Evolutionary conservation across 2,329 filamentous ascomycete species (phyloP).

Genomic region (Fusarium falciforme): DNA sequence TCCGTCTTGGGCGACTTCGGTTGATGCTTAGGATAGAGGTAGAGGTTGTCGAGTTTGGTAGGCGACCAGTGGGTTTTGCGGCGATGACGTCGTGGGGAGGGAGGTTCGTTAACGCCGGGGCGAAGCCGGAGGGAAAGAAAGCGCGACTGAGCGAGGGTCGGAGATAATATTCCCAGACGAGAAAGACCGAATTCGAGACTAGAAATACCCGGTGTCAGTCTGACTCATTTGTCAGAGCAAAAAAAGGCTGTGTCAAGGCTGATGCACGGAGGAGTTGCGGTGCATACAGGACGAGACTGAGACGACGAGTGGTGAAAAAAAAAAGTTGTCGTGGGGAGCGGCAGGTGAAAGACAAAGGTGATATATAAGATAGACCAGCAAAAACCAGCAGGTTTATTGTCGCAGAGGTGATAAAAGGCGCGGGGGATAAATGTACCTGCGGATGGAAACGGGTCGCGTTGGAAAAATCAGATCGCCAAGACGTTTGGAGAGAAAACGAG

Average conservation of each 20-base stretch:
- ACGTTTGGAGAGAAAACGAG: conserved; percentile 39
- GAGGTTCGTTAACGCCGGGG: conserved; percentile 40
- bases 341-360: conserved; percentile 17
- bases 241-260: conserved; percentile 16
- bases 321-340: conserved; percentile 22
- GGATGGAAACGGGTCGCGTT: conserved; percentile 28
- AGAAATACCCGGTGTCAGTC: conserved; percentile 37
- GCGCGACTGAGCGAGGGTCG: conserved; percentile 32
- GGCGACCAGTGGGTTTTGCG: conserved; percentile 37
- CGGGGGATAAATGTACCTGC: conserved; percentile 24
- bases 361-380: conserved; percentile 14
- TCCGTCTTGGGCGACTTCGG: conserved; percentile 61
- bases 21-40: conserved; percentile 42
- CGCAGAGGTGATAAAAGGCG: conserved; percentile 1
- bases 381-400: conserved; percentile 1
- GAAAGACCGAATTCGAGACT: conserved; percentile 39
- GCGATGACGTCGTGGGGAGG: conserved; percentile 45
- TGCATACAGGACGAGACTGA: conserved; percentile 33
- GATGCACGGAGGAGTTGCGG: conserved; percentile 31
- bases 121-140: conserved; percentile 36
- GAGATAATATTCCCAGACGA: conserved; percentile 36
- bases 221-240: conserved; percentile 22
- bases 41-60: conserved; percentile 31
- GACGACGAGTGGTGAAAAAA: conserved; percentile 11
- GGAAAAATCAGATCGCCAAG: conserved; percentile 38